phyloP scores from a whole-genome alignment of 345 rosid species.

The Corchorus olitorius region DNA sequence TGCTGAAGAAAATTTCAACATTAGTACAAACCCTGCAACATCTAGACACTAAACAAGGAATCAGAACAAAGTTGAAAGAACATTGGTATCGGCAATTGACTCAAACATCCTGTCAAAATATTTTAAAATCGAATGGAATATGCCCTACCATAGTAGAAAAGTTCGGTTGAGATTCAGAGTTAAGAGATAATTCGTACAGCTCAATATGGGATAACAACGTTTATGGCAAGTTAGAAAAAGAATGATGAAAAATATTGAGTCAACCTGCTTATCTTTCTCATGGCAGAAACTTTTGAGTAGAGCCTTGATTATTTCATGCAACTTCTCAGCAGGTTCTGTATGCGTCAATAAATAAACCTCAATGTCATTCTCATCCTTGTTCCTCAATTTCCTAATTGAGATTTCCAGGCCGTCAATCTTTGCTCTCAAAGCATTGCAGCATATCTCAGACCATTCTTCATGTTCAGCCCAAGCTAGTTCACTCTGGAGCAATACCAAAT shows the following conservation, averaged over 20 bases:
- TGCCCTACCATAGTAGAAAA: not conserved
- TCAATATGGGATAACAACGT: not conserved
- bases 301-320: constrained; percentile 41
- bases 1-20: not conserved
- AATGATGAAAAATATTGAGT: constrained; percentile 12
- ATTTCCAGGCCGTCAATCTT: constrained; percentile 40
- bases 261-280: constrained; percentile 46
- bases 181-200: not conserved
- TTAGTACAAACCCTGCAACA: not conserved
- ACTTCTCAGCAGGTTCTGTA: constrained; percentile 42
- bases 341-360: constrained; percentile 36
- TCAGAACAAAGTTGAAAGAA: not conserved
- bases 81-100: not conserved
- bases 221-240: not conserved
- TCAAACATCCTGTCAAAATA: not conserved
- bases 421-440: constrained; percentile 47
- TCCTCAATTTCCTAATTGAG: constrained; percentile 41
- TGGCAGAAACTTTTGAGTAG: constrained; percentile 30
- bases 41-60: not conserved
- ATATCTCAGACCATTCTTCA: constrained; percentile 50
- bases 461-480: constrained; percentile 55
- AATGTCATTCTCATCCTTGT: constrained; percentile 33
- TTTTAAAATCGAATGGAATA: not conserved
- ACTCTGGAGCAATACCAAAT: constrained; percentile 40
- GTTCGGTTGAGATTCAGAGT: not conserved